Conservation (phyloP, 352 stramenopile species). For the Pythium phragmitis region DNA sequence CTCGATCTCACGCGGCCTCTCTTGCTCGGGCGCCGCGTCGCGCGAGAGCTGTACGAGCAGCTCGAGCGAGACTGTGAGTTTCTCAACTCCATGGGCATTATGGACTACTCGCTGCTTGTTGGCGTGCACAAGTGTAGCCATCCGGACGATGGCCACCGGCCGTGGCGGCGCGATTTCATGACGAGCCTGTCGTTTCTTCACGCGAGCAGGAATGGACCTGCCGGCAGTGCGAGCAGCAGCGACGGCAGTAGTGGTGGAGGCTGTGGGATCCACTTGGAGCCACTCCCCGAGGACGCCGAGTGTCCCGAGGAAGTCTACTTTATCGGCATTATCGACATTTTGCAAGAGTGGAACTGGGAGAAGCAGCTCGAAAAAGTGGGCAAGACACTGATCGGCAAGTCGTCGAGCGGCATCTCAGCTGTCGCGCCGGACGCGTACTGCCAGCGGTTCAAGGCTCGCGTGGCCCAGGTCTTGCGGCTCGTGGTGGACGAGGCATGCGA, state of each 20-base stretch:
- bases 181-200: constrained; percentile 11
- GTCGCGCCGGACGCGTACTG: constrained; percentile 64
- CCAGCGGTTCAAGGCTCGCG: constrained; percentile 59
- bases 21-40: constrained; percentile 34
- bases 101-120: constrained; percentile 79
- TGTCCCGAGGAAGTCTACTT: constrained; percentile 67
- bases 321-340: constrained; percentile 83
- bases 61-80: constrained; percentile 61
- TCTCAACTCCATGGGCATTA: constrained; percentile 65
- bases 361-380: constrained; percentile 73
- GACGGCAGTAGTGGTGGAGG: neutral
- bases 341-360: constrained; percentile 83
- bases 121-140: constrained; percentile 66
- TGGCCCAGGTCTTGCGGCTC: constrained; percentile 46
- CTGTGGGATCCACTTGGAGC: constrained; percentile 29
- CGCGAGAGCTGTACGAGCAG: constrained; percentile 45
- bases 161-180: constrained; percentile 20
- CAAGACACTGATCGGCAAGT: constrained; percentile 74
- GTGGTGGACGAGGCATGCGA: neutral
- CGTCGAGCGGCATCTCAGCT: constrained; percentile 61
- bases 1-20: constrained; percentile 54
- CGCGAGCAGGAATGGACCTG: neutral
- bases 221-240: neutral
- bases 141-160: constrained; percentile 15
- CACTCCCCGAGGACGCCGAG: constrained; percentile 27